Percentiles rank a stretch among this genome's conserved stretches.
Conservation (phyloP, 2,329 filamentous ascomycete genomes). For the Curvularia spicifera region DNA sequence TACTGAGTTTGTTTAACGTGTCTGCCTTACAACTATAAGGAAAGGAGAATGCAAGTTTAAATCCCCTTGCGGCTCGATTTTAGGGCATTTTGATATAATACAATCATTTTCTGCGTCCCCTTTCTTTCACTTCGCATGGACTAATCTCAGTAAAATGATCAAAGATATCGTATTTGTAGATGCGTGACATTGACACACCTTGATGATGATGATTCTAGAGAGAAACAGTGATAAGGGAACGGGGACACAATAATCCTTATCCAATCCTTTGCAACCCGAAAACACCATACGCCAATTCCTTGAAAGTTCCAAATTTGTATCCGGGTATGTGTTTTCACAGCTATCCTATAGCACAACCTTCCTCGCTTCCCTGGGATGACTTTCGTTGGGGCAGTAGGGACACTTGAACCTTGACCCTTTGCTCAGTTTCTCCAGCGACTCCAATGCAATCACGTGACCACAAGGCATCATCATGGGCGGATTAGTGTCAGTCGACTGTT, state of each 20-base stretch:
- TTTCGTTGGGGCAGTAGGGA: conserved; percentile 91
- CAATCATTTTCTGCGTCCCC: background rate
- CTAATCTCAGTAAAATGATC: background rate
- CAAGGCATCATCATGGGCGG: conserved; percentile 97
- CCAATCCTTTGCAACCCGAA: background rate
- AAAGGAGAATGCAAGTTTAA: background rate
- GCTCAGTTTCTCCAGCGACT: conserved; percentile 78
- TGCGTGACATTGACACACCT: background rate
- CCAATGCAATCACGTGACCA: conserved; percentile 89
- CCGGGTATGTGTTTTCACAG: background rate
- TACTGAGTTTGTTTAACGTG: conserved; percentile 17
- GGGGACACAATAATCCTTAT: background rate
- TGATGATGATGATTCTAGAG: background rate
- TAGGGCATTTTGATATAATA: background rate
- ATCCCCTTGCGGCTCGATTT: background rate
- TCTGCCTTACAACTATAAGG: background rate
- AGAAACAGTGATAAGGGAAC: background rate
- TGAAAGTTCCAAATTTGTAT: background rate
- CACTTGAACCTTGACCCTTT: conserved; percentile 89
- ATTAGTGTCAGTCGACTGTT: conserved; percentile 90
- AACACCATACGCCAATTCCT: background rate
- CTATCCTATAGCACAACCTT: conserved; percentile 43
- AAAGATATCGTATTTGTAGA: background rate
- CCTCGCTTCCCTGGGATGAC: conserved; percentile 73
- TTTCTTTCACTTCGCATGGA: background rate